Evolutionary conservation across 2,329 filamentous ascomycete species (phyloP), one percentile per base, ranked within the genome.

Genomic region (Verticillium zaregamsianum): DNA sequence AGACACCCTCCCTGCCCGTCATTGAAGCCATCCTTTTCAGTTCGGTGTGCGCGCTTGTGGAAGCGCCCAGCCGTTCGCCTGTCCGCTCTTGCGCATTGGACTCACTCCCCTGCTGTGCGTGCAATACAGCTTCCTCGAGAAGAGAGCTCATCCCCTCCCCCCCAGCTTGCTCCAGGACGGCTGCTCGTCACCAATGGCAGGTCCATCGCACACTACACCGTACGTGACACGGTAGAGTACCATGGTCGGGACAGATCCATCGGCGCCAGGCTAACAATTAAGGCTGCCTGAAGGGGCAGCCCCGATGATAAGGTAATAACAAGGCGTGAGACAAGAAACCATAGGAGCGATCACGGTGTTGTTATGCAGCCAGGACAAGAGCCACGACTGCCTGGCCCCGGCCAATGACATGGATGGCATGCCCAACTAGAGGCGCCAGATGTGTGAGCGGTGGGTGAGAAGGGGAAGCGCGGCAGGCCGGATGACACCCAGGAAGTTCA

Each of bases 351-450:
- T 49, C 45, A 49, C 20, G 45, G 45, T 49, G 45, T 23, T 49
- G 45, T 49, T 49, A 49, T 49, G 45, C 45, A 49, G 20, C 45
- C 20, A 49, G 45, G 45, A 49, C 45, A 23, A 49, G 45, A 49
- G 45, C 45, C 45, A 49, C 45, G 45, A 49, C 45, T 23, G 8
- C 45, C 45, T 23, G 45, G 45, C 20, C 45, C 45, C 8, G 45
- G 35, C 61, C 61, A 61, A 62, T 61, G 59, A 17, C 28, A 59
- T 54, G 20, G 39, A 31, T 55, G 59, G 55, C 37, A 32, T 28
- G 59, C 35, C 54, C 63, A 61, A 35, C 61, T 64, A 54, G 59
- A 63, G 61, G 61, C 61, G 61, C 59, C 63, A 63, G 59, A 57
- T 56, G 63, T 59, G 62, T 55, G 58, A 32, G 25, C 58, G 62